phyloP scores from a whole-genome alignment of 345 rosid species.

The Ceriops tagal region DNA sequence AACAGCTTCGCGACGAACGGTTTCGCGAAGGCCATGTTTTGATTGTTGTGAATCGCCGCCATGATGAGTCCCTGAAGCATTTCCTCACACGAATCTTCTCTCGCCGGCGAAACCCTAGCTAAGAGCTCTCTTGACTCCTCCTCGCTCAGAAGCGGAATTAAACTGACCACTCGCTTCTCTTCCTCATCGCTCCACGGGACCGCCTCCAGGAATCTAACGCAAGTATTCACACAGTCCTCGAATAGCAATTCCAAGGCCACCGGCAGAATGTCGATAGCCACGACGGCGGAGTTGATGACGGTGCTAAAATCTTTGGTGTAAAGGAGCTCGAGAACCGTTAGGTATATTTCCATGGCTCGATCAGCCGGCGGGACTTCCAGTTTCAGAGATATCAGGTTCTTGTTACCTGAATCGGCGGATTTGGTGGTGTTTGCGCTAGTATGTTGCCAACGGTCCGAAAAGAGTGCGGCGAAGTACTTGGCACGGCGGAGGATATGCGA shows the following conservation, averaged over 20 bases:
- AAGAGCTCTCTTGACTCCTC: conserved; percentile 58
- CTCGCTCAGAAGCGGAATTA: conserved; percentile 40
- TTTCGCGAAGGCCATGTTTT: conserved; percentile 54
- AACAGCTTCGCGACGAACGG: conserved; percentile 62
- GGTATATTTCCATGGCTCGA: conserved; percentile 34
- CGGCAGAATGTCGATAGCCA: conserved; percentile 57
- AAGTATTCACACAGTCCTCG: conserved; percentile 51
- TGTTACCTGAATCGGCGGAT: not conserved
- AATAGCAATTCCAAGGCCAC: conserved; percentile 56
- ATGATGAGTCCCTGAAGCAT: conserved; percentile 58
- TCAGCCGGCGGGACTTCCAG: conserved; percentile 27
- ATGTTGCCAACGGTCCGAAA: conserved; percentile 59
- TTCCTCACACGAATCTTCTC: conserved; percentile 43
- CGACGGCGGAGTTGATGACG: conserved; percentile 33
- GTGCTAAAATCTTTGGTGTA: conserved; percentile 42
- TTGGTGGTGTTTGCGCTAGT: not conserved
- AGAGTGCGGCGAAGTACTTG: conserved; percentile 56
- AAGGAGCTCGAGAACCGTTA: conserved; percentile 48
- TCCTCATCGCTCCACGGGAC: conserved; percentile 78
- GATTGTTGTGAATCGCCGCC: conserved; percentile 45
- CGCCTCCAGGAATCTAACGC: conserved; percentile 53
- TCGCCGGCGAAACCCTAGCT: conserved; percentile 40
- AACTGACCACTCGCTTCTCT: conserved; percentile 42
- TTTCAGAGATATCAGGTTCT: conserved; percentile 18
- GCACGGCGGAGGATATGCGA: conserved; percentile 50